Evolutionary conservation across 2,329 filamentous ascomycete species (phyloP).

Genomic region (Hyphodiscus sp.): DNA sequence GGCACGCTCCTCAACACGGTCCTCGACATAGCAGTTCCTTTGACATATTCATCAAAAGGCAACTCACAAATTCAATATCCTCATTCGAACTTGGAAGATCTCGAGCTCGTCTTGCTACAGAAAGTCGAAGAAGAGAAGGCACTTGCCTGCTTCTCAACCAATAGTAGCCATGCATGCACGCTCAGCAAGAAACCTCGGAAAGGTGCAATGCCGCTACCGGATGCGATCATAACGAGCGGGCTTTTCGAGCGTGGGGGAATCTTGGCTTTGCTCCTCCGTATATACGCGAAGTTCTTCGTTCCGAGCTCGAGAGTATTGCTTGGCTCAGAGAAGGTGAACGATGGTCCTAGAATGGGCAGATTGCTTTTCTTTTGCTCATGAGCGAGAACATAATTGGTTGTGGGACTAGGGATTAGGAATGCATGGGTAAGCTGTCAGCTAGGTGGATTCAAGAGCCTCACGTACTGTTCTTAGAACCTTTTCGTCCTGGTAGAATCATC

Average conservation of each 20-base stretch:
- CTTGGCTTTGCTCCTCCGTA: slow-evolving; percentile 39
- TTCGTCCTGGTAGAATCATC: slow-evolving; percentile 43
- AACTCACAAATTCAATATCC: slow-evolving; percentile 24
- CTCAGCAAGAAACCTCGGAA: slow-evolving; percentile 41
- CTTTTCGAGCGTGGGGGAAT: slow-evolving; percentile 35
- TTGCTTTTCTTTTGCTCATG: slow-evolving; percentile 9
- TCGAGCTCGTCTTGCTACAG: slow-evolving; percentile 36
- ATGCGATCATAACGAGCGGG: slow-evolving; percentile 46
- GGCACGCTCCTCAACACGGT: slow-evolving; percentile 30
- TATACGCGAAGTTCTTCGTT: slow-evolving; percentile 31
- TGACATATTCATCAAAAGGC: slow-evolving; percentile 28
- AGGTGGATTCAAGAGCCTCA: slow-evolving; percentile 40
- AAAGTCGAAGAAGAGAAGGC: slow-evolving; percentile 42
- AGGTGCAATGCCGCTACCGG: slow-evolving; percentile 42
- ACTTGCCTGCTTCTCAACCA: slow-evolving; percentile 37
- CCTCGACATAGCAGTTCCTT: slow-evolving; percentile 33
- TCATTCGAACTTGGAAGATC: slow-evolving; percentile 13
- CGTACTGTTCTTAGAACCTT: slow-evolving; percentile 38
- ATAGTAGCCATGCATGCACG: slow-evolving; percentile 36
- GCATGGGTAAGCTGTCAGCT: slow-evolving; percentile 33
- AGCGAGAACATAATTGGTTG: slow-evolving; percentile 34
- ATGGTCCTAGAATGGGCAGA: not conserved
- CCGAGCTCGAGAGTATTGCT: slow-evolving; percentile 18
- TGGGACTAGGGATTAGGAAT: slow-evolving; percentile 30
- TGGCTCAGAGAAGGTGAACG: slow-evolving; percentile 15